phyloP scores from a whole-genome alignment of 2,329 filamentous ascomycete genomes.

The Fusarium tupiense region DNA sequence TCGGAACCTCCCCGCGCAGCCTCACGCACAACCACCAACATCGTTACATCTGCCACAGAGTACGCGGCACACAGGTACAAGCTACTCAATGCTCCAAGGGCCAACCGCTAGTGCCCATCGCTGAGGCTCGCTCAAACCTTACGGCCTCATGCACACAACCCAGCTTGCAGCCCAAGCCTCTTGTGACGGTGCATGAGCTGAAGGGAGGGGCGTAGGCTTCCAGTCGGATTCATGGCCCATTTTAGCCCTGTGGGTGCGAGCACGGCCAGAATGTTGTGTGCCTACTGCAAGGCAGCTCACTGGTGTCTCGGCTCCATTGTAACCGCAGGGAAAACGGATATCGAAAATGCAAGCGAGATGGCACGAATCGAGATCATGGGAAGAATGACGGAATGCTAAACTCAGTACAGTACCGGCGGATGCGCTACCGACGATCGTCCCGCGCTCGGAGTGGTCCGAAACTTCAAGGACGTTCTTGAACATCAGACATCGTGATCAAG shows the following conservation, averaged over 20 bases:
- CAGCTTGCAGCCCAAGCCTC: neutral
- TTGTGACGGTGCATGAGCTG: neutral
- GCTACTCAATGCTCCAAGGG: rapidly evolving
- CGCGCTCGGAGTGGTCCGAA: constrained; percentile 77
- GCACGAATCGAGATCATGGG: constrained; percentile 75
- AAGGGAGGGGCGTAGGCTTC: rapidly evolving
- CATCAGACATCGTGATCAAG: constrained; percentile 89
- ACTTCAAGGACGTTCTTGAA: constrained; percentile 99
- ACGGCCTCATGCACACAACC: rapidly evolving
- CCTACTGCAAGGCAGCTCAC: constrained; percentile 89
- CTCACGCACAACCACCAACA: neutral
- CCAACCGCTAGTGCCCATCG: rapidly evolving
- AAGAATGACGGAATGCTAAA: constrained; percentile 77
- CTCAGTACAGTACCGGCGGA: constrained; percentile 77
- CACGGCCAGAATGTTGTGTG: constrained; percentile 98
- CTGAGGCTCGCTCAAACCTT: rapidly evolving
- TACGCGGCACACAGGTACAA: rapidly evolving
- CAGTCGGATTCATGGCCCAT: neutral
- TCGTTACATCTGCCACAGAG: rapidly evolving
- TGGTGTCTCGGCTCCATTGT: constrained; percentile 81
- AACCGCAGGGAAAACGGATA: constrained; percentile 76
- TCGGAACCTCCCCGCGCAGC: neutral
- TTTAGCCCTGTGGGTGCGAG: constrained; percentile 59
- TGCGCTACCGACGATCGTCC: constrained; percentile 75
- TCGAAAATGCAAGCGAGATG: constrained; percentile 75